Evolutionary conservation across 768 basidiomycete species (phyloP).

Genomic region (Boletus tylopilopsis): DNA sequence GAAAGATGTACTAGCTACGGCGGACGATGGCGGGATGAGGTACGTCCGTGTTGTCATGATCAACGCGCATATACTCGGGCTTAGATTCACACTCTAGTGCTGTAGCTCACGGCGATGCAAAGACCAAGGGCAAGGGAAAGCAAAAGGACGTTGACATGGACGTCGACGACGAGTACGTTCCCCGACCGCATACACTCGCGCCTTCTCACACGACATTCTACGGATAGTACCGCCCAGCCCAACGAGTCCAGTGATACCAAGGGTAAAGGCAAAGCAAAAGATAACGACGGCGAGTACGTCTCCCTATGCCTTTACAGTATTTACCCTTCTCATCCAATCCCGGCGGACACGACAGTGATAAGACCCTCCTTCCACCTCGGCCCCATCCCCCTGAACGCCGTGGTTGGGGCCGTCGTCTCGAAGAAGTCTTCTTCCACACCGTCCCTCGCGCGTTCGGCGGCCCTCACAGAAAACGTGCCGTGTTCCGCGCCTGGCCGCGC

Average conservation of each 20-base stretch:
- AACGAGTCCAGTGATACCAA: too few relatives aligned
- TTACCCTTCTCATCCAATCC: too few relatives aligned
- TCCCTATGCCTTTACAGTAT: too few relatives aligned
- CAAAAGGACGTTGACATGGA: neutral
- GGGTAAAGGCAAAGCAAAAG: neutral
- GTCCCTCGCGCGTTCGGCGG: neutral
- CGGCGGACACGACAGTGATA: too few relatives aligned
- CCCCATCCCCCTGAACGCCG: neutral
- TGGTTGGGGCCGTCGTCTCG: conserved; percentile 7
- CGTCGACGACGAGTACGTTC: neutral
- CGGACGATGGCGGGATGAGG: neutral
- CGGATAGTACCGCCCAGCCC: too few relatives aligned
- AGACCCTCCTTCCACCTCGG: too few relatives aligned
- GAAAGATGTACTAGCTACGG: too few relatives aligned
- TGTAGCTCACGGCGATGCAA: too few relatives aligned
- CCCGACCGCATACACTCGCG: too few relatives aligned
- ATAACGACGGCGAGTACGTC: neutral
- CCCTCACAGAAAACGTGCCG: conserved; percentile 6
- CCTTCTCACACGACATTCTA: too few relatives aligned
- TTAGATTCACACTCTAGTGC: neutral
- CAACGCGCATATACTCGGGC: neutral
- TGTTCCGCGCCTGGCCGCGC: conserved; percentile 27
- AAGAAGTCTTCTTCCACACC: conserved; percentile 2
- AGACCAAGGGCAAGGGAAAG: neutral
- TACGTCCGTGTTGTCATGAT: neutral